These are phyloP conservation scores for Kwoniella sp. DNA, from an alignment of 768 basidiomycete genomes.

Conservation along the genomic window DNA sequence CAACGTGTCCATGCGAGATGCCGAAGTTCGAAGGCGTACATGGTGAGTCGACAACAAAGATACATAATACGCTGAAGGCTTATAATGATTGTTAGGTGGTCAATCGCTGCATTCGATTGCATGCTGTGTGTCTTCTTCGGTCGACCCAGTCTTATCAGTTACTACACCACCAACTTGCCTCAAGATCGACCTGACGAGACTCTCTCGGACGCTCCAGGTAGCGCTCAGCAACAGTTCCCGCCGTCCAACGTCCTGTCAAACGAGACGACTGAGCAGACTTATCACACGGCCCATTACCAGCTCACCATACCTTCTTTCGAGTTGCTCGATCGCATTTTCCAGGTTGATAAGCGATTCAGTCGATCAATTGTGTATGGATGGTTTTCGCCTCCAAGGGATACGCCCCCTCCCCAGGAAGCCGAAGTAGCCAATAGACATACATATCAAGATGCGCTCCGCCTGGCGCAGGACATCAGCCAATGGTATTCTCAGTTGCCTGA, in stretches of 20 bases:
- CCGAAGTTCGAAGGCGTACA: conserved; percentile 47
- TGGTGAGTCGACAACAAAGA: conserved; percentile 34
- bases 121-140: conserved; percentile 52
- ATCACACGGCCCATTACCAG: conserved; percentile 53
- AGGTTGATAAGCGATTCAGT: conserved; percentile 44
- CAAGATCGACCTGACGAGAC: conserved; percentile 52
- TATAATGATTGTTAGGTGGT: conserved; percentile 43
- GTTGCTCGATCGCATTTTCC: conserved; percentile 52
- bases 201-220: conserved; percentile 43
- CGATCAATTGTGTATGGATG: conserved; percentile 48
- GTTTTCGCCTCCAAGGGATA: conserved; percentile 38
- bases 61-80: background rate
- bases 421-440: conserved; percentile 30
- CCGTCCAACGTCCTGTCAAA: conserved; percentile 40
- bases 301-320: conserved; percentile 54
- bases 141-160: conserved; percentile 50
- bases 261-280: conserved; percentile 51
- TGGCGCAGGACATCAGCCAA: conserved; percentile 49
- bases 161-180: conserved; percentile 52
- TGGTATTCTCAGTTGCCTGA: conserved; percentile 50
- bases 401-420: background rate
- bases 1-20: conserved; percentile 47
- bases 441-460: conserved; percentile 49
- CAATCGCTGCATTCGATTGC: conserved; percentile 52
- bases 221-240: conserved; percentile 30